These are phyloP conservation scores for thale cress (Arabidopsis thaliana) DNA, from an alignment of 345 rosid genomes.

Conservation along the genomic window DNA sequence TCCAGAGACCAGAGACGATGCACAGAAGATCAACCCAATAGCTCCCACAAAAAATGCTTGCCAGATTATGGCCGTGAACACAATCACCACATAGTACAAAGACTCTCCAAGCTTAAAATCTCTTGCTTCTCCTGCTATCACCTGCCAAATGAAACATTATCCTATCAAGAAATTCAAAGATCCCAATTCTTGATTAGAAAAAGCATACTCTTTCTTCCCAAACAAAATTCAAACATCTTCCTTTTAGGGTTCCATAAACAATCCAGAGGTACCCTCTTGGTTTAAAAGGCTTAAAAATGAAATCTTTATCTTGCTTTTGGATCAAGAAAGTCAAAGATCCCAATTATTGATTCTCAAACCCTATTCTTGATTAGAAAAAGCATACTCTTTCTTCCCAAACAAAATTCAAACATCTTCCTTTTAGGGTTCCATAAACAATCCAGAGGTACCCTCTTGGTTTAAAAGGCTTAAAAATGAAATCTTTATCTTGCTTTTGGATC, in stretches of 20 bases:
- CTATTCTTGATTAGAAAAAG: not conserved
- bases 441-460: not conserved
- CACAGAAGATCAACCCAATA: slow-evolving; percentile 55
- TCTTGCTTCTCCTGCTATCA: slow-evolving; percentile 60
- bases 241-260: not conserved
- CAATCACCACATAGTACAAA: slow-evolving; percentile 49
- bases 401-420: not conserved
- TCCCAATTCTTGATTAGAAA: not conserved
- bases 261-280: not conserved
- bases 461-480: not conserved
- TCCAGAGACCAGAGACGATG: slow-evolving; percentile 64
- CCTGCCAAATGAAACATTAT: slow-evolving; percentile 45
- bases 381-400: too few species aligned
- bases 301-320: not conserved
- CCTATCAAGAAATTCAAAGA: not conserved
- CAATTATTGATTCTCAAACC: not conserved
- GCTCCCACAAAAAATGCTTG: slow-evolving; percentile 66
- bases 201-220: not conserved
- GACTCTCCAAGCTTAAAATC: slow-evolving; percentile 55
- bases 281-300: not conserved
- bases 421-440: not conserved
- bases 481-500: not conserved
- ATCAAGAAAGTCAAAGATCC: not conserved
- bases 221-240: not conserved
- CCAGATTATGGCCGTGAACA: slow-evolving; percentile 47